Percentiles rank a stretch among this genome's conserved stretches.
Evolutionary conservation across 2,329 filamentous ascomycete genomes (phyloP).

Genomic region (Sporothrix protearum): DNA sequence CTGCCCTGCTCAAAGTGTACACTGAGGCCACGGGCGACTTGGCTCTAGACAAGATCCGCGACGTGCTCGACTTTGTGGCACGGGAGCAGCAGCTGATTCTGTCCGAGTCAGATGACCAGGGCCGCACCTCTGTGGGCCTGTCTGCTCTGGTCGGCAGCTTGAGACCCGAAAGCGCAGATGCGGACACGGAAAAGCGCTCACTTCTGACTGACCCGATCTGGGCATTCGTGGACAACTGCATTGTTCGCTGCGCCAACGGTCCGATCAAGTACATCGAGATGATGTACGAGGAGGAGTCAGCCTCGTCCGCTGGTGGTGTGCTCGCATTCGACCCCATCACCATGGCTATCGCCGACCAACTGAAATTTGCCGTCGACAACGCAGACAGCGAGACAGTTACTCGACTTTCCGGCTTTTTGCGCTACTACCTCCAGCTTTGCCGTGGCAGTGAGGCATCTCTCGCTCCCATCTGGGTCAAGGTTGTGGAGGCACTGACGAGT

Average conservation of each 20-base stretch:
- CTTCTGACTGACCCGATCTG: conserved; percentile 50
- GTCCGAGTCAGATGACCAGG: neutral
- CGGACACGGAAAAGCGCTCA: conserved; percentile 25
- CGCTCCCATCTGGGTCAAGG: conserved; percentile 42
- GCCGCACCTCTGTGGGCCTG: conserved; percentile 35
- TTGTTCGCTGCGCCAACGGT: conserved; percentile 67
- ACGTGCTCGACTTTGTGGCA: conserved; percentile 58
- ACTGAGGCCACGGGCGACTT: conserved; percentile 47
- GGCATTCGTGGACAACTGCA: conserved; percentile 77
- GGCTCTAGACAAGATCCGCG: conserved; percentile 50
- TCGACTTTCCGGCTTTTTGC: conserved; percentile 56
- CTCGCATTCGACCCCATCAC: conserved; percentile 59
- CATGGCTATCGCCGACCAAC: conserved; percentile 71
- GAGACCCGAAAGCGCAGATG: conserved; percentile 30
- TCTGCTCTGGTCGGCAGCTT: conserved; percentile 45
- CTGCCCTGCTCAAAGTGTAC: conserved; percentile 62
- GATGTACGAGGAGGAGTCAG: conserved; percentile 47
- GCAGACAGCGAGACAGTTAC: conserved; percentile 40
- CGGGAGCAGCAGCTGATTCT: conserved; percentile 59
- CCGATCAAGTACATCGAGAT: conserved; percentile 81
- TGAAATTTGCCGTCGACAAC: conserved; percentile 61
- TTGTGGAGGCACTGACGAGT: conserved; percentile 40
- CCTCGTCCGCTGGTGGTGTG: conserved; percentile 31
- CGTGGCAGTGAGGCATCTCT: conserved; percentile 41
- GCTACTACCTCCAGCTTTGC: conserved; percentile 53